Conservation (phyloP, 306 rosid genomes). For the Citrullus amarus region DNA sequence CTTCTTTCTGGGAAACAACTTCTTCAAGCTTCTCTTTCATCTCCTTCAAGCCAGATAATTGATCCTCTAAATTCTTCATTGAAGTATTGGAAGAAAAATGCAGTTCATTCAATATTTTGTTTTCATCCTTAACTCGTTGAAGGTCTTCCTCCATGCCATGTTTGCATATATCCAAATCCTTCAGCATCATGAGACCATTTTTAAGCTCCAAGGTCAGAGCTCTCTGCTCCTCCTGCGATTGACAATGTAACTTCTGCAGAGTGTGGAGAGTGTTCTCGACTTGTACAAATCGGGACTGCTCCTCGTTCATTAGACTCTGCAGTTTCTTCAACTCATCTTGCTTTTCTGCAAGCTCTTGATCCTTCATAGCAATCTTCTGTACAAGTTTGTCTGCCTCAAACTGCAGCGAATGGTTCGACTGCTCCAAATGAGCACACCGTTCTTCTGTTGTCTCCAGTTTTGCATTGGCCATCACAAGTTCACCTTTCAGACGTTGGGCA, state of each 20-base stretch:
- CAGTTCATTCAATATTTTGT: slow-evolving; percentile 47
- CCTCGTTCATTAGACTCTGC: slow-evolving; percentile 61
- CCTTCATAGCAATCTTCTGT: slow-evolving; percentile 58
- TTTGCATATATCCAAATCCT: slow-evolving; percentile 57
- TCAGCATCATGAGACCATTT: slow-evolving; percentile 65
- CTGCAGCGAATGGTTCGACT: slow-evolving; percentile 56
- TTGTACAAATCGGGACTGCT: slow-evolving; percentile 58
- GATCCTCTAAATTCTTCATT: slow-evolving; percentile 48
- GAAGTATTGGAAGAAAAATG: slow-evolving; percentile 36
- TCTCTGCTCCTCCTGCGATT: slow-evolving; percentile 81
- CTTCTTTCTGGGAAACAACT: slow-evolving; percentile 46
- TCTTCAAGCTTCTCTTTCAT: slow-evolving; percentile 79
- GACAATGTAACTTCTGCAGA: slow-evolving; percentile 56
- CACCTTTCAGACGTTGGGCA: slow-evolving; percentile 35
- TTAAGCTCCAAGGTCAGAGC: slow-evolving; percentile 76
- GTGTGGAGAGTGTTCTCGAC: slow-evolving; percentile 61
- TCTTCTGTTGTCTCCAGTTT: slow-evolving; percentile 51
- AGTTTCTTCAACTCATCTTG: slow-evolving; percentile 56
- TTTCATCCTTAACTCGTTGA: slow-evolving; percentile 55
- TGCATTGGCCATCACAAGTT: slow-evolving; percentile 37
- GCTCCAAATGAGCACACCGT: slow-evolving; percentile 44
- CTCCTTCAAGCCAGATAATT: slow-evolving; percentile 61
- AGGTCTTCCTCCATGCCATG: slow-evolving; percentile 58
- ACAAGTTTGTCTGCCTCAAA: slow-evolving; percentile 56
- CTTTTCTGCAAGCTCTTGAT: slow-evolving; percentile 65